Conservation (phyloP, 352 stramenopile species). For the Globisporangium middletonii region DNA sequence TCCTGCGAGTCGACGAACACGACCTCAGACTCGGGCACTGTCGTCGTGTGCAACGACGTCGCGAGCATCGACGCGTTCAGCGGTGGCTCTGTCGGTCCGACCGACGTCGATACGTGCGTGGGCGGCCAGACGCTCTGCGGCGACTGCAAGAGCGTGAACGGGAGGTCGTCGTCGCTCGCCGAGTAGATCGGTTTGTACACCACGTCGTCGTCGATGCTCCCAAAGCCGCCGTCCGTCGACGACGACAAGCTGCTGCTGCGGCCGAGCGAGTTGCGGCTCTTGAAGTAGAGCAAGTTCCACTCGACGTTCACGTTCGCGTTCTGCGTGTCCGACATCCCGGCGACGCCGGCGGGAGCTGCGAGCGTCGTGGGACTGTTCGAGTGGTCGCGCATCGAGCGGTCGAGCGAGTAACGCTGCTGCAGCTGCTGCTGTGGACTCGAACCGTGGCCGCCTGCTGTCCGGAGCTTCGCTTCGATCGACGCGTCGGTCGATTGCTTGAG, state of each 20-base stretch:
- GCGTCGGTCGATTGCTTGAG: conserved; percentile 48
- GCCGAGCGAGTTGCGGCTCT: conserved; percentile 30
- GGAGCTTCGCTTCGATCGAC: conserved; percentile 54
- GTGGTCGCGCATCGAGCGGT: conserved; percentile 7
- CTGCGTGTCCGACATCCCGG: neutral
- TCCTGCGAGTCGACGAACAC: conserved; percentile 4
- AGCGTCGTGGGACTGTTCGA: conserved; percentile 5
- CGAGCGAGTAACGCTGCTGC: conserved; percentile 11
- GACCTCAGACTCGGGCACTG: conserved; percentile 8
- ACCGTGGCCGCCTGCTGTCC: neutral
- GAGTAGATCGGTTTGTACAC: conserved; percentile 53
- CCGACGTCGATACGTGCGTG: neutral
- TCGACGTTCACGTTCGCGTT: conserved; percentile 37
- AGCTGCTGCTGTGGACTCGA: conserved; percentile 13
- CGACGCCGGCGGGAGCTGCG: neutral
- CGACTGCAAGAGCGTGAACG: conserved; percentile 60
- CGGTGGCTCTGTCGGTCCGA: neutral
- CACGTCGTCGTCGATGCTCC: conserved; percentile 15
- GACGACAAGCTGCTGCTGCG: conserved; percentile 25
- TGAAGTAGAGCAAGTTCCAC: conserved; percentile 47
- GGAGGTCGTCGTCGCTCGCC: conserved; percentile 40
- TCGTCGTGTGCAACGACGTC: conserved; percentile 7
- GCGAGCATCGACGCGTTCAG: conserved; percentile 7
- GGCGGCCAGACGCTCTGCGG: conserved; percentile 11
- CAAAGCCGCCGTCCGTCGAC: conserved; percentile 13